Evolutionary conservation across 768 basidiomycete species (phyloP).

Genomic region (Lactifluus volemus): DNA sequence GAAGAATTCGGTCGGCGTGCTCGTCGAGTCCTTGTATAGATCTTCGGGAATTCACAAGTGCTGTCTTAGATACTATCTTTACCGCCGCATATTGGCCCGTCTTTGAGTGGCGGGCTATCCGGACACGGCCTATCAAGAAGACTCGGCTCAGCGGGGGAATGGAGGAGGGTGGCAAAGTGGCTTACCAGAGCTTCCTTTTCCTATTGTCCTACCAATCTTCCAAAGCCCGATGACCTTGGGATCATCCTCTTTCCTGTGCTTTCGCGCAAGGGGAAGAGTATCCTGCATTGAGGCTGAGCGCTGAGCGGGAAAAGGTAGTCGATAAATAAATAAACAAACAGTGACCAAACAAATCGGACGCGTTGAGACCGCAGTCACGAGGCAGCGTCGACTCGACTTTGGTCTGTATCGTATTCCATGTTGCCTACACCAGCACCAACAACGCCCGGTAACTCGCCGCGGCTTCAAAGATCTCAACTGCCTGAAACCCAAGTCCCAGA

Average conservation of each 20-base stretch:
- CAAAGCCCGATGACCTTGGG: slow-evolving; percentile 42
- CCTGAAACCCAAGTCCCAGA: background rate
- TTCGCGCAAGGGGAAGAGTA: slow-evolving; percentile 14
- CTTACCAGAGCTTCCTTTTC: slow-evolving; percentile 46
- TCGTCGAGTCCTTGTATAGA: slow-evolving; percentile 63
- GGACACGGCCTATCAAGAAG: slow-evolving; percentile 62
- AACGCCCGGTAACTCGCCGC: slow-evolving; percentile 44
- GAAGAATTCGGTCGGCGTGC: slow-evolving; percentile 66
- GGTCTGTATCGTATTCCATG: slow-evolving; percentile 40
- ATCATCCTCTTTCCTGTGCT: slow-evolving; percentile 24
- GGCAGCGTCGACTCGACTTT: background rate
- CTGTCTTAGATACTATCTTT: slow-evolving; percentile 84
- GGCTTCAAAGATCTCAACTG: background rate
- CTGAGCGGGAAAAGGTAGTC: background rate
- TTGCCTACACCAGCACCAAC: slow-evolving; percentile 61
- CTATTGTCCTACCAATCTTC: slow-evolving; percentile 48
- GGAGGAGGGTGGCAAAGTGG: background rate
- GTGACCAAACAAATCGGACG: slow-evolving; percentile 13
- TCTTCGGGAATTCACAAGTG: slow-evolving; percentile 53
- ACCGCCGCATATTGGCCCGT: slow-evolving; percentile 87
- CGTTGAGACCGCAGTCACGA: slow-evolving; percentile 12
- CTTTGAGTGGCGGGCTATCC: slow-evolving; percentile 80
- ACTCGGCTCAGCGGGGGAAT: background rate
- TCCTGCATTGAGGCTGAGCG: slow-evolving; percentile 6
- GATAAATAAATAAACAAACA: slow-evolving; percentile 6